A percentile compares a stretch with the other conserved stretches of the same genome.
phyloP scores from a whole-genome alignment of 176 grass and related monocot genomes.

The Rhipidocladum racemiflorum region DNA sequence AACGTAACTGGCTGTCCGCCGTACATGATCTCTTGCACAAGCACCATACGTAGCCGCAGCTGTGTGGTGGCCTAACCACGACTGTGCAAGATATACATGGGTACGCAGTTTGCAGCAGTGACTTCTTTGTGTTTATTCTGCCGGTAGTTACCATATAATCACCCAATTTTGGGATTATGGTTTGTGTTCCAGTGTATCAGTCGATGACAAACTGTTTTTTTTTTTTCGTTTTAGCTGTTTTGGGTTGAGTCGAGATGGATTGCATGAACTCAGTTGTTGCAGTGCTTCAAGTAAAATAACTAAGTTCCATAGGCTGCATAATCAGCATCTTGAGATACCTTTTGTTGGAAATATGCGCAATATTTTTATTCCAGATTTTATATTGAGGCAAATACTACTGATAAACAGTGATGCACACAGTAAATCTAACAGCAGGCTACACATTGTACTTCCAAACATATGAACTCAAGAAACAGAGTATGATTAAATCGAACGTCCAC shows the following conservation, averaged over 20 bases:
- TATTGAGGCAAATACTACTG: no score
- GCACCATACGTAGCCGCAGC: not conserved
- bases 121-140: constrained; percentile 9
- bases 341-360: no score
- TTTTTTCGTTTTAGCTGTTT: not conserved
- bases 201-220: not conserved
- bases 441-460: no score
- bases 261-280: not conserved
- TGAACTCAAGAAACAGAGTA: no score
- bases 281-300: not conserved
- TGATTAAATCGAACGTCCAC: no score
- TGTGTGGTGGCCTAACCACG: constrained; percentile 1
- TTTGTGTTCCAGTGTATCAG: not conserved
- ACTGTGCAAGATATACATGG: constrained; percentile 24
- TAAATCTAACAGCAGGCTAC: no score
- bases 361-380: no score
- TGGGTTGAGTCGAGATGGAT: not conserved
- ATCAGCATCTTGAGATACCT: not conserved
- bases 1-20: not conserved
- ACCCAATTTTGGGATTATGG: not conserved
- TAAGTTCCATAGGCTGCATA: not conserved
- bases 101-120: constrained; percentile 16
- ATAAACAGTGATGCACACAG: no score
- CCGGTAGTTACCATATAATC: not conserved
- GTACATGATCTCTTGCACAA: constrained; percentile 5